Conservation (phyloP, 148 eudicot genomes). For the Rhododendron mucronatum region DNA sequence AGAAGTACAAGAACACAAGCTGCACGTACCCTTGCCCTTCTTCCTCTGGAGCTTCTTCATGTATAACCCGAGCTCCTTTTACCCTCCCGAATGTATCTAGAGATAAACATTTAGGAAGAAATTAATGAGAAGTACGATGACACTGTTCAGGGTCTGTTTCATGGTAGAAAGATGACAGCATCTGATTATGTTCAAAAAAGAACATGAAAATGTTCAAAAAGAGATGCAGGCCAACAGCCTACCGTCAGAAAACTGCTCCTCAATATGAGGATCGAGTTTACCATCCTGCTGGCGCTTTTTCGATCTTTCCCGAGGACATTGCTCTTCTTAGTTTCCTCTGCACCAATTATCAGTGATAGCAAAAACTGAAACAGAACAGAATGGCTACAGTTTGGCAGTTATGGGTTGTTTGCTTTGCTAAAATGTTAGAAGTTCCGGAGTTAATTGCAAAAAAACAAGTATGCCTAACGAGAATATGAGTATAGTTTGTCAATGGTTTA, state of each 20-base stretch:
- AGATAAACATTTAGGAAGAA: background rate
- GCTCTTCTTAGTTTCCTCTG: slow-evolving; percentile 18
- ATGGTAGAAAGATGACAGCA: background rate
- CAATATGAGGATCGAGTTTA: slow-evolving; percentile 7
- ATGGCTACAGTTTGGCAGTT: background rate
- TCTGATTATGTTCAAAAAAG: background rate
- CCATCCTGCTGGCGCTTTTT: slow-evolving; percentile 8
- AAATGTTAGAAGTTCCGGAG: background rate
- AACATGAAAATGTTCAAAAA: background rate
- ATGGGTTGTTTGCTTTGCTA: background rate
- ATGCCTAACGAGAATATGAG: background rate
- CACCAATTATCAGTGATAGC: background rate
- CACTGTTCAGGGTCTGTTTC: background rate
- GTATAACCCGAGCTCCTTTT: slow-evolving; percentile 23
- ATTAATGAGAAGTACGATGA: background rate
- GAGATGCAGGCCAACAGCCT: slow-evolving; percentile 16
- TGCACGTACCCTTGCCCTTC: slow-evolving; percentile 29
- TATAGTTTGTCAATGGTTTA: slow-evolving; percentile 4
- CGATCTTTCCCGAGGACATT: slow-evolving; percentile 11
- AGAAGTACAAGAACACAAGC: background rate
- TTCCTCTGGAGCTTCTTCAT: slow-evolving; percentile 35
- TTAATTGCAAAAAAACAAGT: background rate
- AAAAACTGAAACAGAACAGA: background rate
- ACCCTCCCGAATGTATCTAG: slow-evolving; percentile 6
- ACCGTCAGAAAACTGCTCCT: slow-evolving; percentile 15